Base-by-base conservation (phyloP, 2,329 filamentous ascomycete genomes). In the Epichloe brachyelytri region DNA sequence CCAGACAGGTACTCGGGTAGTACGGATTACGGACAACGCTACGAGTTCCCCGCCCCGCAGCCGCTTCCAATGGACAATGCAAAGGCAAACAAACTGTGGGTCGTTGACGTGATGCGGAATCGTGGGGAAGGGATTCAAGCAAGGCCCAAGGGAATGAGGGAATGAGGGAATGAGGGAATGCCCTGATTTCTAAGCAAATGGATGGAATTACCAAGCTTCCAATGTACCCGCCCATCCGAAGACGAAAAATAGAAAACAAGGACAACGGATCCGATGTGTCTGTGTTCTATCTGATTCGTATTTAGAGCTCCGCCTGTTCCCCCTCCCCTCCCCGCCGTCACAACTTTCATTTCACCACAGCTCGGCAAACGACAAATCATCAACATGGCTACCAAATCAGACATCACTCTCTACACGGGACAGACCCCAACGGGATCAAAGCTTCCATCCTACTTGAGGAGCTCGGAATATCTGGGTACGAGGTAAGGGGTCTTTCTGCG, bases 391-490 rank as follows among this genome's bases (percentile, higher is more conserved):
- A 45, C 58, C 17, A 61, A 64, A 55, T 67, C 85, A 5, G 74
- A 86, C 58, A 88, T 95, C 60, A 85, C 82, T 43, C 79, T 95
- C 33, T 94, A 93, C 72, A 95, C 88, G 12, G 76, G 78, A 12
- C 78, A 82, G 62, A 95, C 90, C 48, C 90, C 44, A 95, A 95
- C 69, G 88, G 89, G 56, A 85, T 93, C 75, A 95, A 95, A 67
- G 79, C 88, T 55, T 89, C 86, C 51, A 95, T 95, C 57, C 77
- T 87, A 10, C 72, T 96, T 15, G 88, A 94, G 69, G 89, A 95
- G 70, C 76, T 95, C 4, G 84, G 83, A 58, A 71, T 94, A 30
- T 10, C 26, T 40, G 79, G 84, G n/a, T 95, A 95, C 71, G 82
- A 88, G 68, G 78, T 82, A 49, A 43, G 52, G 52, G 14, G 15